Evolutionary conservation across 768 basidiomycete genomes (phyloP), one percentile per base, ranked within the genome.

Genomic region (Tremella yokohamensis): DNA sequence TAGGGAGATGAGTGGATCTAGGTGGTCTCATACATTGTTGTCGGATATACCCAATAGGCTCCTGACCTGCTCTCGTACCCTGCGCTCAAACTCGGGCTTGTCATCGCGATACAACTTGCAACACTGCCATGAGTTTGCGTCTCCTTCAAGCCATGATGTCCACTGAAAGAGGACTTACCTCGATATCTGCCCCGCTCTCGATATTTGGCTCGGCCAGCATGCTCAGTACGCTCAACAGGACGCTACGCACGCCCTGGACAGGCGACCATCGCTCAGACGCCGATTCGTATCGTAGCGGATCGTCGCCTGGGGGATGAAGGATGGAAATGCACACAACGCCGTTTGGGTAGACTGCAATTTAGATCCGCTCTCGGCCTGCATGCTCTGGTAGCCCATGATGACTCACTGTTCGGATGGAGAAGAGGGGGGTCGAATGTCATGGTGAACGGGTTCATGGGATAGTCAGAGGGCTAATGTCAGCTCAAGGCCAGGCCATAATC

Each of bases 121-220:
- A 72, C 92, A 94, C 78, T 94, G 87, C 9, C 22, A 34, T 24
- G 19, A 19, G 19, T 18, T 25, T 4, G 26, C 4, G 8, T 56
- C 24, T 52, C 38, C 29, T 40, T 29, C 15, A 13, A 37, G 20
- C 34, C 13, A n/a, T 26, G 25, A 26, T n/a, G 37, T 13, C n/a
- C 24, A 49, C 34, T 19, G 13, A 8, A 7, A 16, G 53, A 24
- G 12, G 11, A 51, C 70, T 56, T 57, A 76, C 72, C 56, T 77
- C 76, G 62, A 99, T 88, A 79, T 96, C 97, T 52, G 96, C 96
- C 18, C 92, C 92, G 59, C 89, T 91, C 78, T 99, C 96, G 49
- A 97, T 82, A 77, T 99, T 99, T 24, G 96, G 96, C 79, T 98
- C 94, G 87, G 96, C 93, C 12, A 99, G 82, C 92, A 99, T 97